Base-by-base conservation (phyloP, 345 rosid species). In the Diplotaxis tenuifolia region DNA sequence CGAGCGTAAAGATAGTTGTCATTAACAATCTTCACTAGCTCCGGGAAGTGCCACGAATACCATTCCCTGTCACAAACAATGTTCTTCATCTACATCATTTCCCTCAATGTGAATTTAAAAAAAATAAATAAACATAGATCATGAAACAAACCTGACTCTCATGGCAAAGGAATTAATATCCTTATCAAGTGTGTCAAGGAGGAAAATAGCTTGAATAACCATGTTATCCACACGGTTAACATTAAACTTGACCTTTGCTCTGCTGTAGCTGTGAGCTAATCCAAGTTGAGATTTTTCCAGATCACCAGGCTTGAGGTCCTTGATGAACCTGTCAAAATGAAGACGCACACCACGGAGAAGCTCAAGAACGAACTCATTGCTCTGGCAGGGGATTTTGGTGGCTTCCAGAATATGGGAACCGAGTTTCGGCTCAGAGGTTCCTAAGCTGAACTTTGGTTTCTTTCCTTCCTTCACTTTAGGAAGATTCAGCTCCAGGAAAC, bases 11-110 rank as follows among this genome's bases (percentile, higher is more conserved):
- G 87, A 76, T 92, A 92, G 79, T 96, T 96, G 84, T 95, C 99
- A 69, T 85, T 92, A 65, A 95, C 94, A n/a, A 95, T 92, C 86
- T 95, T 95, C 73, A 81, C 96, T 62, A 95, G 75, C 64, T 92
- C 93, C 20, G 98, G 99, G 81, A 95, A 95, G 72, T 95, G 99
- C 98, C 98, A 92, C 4, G 98, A 92, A 65, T 95, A 95, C 98
- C 99, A 95, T 81, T 95, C 99, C 73, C 99, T 95, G 84, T 68
- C 72, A 50, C 4, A 78, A 78, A 16, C 58, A 32, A 2, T 29
- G 34, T 29, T 1, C 1, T 7, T 49, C 11, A 21, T 2, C 45
- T 11, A 9, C 49, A 15, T 2, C 32, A 47, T 12, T 34, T 10
- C 58, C 0, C 18, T 36, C 62, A n/a, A 29, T 49, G 25, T 25